Base-by-base conservation (phyloP, 2,329 filamentous ascomycete genomes). In the Fusarium nodosum region DNA sequence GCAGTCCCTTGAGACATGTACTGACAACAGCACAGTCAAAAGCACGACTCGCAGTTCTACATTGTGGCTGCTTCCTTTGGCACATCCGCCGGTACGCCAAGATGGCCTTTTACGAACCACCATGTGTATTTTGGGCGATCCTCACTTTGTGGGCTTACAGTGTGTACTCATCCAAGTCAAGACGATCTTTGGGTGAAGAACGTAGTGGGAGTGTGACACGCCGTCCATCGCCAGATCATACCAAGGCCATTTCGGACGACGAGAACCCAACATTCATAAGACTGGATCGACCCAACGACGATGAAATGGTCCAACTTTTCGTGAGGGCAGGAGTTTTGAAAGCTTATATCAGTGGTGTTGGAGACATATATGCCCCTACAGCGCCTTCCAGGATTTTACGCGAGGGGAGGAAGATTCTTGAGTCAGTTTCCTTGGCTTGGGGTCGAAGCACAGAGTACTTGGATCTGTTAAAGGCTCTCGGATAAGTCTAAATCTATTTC, bases 251-350 rank as follows among this genome's bases (percentile, higher is more conserved):
- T 7, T 60, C 56, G 0, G 59, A 52, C 0, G 46, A 66, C 6
- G 60, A 65, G 3, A 66, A 38, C 2, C 80, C 82, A 0, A 79
- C 76, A 0, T 83, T 84, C 11, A 85, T 88, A 38, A 81, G 84
- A 20, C 77, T 89, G 0, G 87, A 89, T 58, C 79, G 86, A 12
- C 86, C 86, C 0, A 82, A 82, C 4, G 85, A 88, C 64, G 87
- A 88, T 71, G 86, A 88, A 68, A 79, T 88, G 50, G 85, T 87
- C 2, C 86, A 88, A 68, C 75, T 83, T 3, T 88, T 86, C 72
- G 85, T 88, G 1, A 78, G 82, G 13, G 78, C 81, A 18, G 86
- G 86, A 0, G 59, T 68, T 1, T 86, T 88, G 82, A 79, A 78
- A 20, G 85, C 82, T 1, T 81, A 84, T 62, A 79, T 88, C 11